These are phyloP conservation scores for Talaromyces proteolyticus DNA, from an alignment of 495 filamentous ascomycete species.

Conservation along the genomic window DNA sequence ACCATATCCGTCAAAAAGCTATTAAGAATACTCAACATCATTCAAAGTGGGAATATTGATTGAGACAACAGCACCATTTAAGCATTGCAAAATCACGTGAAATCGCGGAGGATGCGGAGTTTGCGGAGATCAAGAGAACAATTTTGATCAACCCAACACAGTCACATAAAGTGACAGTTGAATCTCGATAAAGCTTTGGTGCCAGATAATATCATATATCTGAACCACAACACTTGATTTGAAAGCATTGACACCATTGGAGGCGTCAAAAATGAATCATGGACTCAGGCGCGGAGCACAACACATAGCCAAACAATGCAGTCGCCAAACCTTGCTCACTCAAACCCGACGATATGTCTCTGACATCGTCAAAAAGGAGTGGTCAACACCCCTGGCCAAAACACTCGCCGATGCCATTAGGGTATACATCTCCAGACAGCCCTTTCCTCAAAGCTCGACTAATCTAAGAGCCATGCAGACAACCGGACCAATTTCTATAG, in stretches of 20 bases:
- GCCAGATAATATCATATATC: too few relatives aligned
- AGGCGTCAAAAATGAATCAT: conserved; percentile 32
- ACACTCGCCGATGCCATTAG: conserved; percentile 77
- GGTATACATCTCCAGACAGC: conserved; percentile 33
- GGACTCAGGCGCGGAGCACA: conserved; percentile 26
- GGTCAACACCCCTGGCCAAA: conserved; percentile 88
- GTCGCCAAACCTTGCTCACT: conserved; percentile 10
- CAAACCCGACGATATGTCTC: conserved; percentile 27
- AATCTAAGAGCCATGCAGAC: conserved; percentile 30
- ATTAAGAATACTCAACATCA: too few relatives aligned
- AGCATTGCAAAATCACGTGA: conserved; percentile 11
- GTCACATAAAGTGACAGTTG: too few relatives aligned
- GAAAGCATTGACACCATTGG: too few relatives aligned
- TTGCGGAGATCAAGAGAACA: conserved; percentile 7
- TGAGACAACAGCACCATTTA: too few relatives aligned
- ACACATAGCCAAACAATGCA: conserved; percentile 21
- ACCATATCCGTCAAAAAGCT: too few relatives aligned
- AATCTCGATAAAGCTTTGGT: too few relatives aligned
- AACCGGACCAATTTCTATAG: conserved; percentile 87
- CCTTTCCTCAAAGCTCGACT: not conserved
- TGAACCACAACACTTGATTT: too few relatives aligned
- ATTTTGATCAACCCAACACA: not conserved
- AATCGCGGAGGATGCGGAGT: conserved; percentile 7
- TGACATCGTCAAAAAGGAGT: conserved; percentile 45
- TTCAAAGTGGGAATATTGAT: too few relatives aligned